Conservation (phyloP, 1,284 basidiomycete genomes). For the Puccinia horiana region DNA sequence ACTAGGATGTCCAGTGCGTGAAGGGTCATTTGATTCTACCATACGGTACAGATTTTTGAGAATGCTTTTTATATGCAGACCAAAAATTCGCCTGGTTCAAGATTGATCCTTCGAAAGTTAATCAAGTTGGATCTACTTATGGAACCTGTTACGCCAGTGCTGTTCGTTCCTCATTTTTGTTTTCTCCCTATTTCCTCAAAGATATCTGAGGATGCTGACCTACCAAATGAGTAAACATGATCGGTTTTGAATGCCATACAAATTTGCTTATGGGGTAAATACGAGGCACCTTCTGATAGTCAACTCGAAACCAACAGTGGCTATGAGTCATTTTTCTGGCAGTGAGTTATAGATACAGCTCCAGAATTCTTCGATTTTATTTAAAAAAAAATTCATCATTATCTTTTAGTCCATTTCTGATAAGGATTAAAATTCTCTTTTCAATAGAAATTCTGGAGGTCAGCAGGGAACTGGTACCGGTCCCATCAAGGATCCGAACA, state of each 20-base stretch:
- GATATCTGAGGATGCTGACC: background rate
- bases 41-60: background rate
- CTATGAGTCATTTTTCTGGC: constrained; percentile 41
- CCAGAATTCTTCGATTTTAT: background rate
- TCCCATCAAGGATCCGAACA: constrained; percentile 25
- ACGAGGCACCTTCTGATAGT: constrained; percentile 10
- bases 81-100: constrained; percentile 47
- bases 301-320: constrained; percentile 16
- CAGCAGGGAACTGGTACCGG: constrained; percentile 24
- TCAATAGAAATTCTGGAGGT: constrained; percentile 29
- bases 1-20: constrained; percentile 5
- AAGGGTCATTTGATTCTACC: background rate
- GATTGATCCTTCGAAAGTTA: constrained; percentile 41
- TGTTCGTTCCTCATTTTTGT: constrained; percentile 16
- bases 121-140: constrained; percentile 34
- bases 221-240: background rate
- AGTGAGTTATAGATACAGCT: constrained; percentile 20
- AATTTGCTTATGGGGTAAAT: background rate
- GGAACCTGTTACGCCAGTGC: constrained; percentile 31
- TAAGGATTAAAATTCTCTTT: background rate
- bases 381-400: background rate
- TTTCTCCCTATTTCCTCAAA: background rate
- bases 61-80: background rate
- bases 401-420: background rate
- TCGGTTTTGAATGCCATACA: background rate